Evolutionary conservation across 306 rosid genomes (phyloP), one percentile per base, ranked within the genome.

Genomic region (Ziziphus jujuba): DNA sequence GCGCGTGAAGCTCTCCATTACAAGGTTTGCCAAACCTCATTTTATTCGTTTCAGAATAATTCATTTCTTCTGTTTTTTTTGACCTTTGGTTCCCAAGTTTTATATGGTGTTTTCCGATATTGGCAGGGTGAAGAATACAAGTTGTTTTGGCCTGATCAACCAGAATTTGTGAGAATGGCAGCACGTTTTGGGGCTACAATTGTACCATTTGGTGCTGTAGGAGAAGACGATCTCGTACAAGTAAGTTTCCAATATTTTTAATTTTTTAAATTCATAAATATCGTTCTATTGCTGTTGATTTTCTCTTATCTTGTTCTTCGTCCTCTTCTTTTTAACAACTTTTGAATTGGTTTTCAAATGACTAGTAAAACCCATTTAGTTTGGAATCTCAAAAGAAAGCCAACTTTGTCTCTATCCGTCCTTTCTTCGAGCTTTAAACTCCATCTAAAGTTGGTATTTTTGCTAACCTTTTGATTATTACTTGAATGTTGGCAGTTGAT

Each of bases 161-260:
- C 84, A 0, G 99, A 93, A 73, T 93, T 93, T 64, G 97, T 93
- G 78, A 88, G 99, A 74, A 90, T 88, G 97, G 99, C 99, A 2
- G 97, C 97, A 31, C 85, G 76, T 20, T 93, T 93, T 72, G 97
- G 96, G 24, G 99, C 96, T 63, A 90, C 91, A 23, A 88, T 93
- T 78, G 96, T 93, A 48, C 99, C 99, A 33, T 93, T 93, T 74
- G 99, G 91, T 68, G 87, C 84, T 53, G 99, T 93, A 8, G 99
- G 99, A 14, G 97, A 88, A 85, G 99, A 93, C 62, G 99, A 93
- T 79, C 0, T 93, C 8, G 64, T 79, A 34, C 77, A 90, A 38
- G 99, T 90, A 83, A 66, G 92, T 76, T 54, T 28, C 33, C 33
- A 28, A 28, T 28, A 28, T 28, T 28, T 28, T 28, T 28, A 28